These are phyloP conservation scores for Citrus reticulata DNA, from an alignment of 345 rosid species.

Conservation along the genomic window DNA sequence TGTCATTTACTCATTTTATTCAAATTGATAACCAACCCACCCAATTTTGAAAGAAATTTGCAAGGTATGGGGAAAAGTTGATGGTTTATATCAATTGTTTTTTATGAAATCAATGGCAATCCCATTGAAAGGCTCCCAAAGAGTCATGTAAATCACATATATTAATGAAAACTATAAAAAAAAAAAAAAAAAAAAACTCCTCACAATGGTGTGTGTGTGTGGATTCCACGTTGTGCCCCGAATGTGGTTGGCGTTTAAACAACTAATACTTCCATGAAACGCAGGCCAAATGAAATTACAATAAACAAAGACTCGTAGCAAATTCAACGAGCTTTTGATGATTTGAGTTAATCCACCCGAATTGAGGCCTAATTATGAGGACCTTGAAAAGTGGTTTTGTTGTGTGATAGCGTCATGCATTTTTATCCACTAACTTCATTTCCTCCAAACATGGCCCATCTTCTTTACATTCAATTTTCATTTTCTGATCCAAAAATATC, in stretches of 20 bases:
- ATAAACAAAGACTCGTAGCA: background rate
- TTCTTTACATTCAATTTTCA: slow-evolving; percentile 10
- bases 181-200: too few species aligned
- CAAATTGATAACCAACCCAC: too few species aligned
- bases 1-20: background rate
- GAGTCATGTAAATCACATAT: background rate
- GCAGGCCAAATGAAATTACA: background rate
- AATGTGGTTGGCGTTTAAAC: background rate
- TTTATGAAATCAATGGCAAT: too few species aligned
- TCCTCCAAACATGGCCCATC: slow-evolving; percentile 10
- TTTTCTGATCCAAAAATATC: too few species aligned
- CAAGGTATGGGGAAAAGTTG: too few species aligned
- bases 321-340: slow-evolving; percentile 8
- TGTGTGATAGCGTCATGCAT: slow-evolving; percentile 11
- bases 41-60: too few species aligned
- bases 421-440: slow-evolving; percentile 25
- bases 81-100: too few species aligned
- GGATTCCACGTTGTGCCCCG: too few species aligned
- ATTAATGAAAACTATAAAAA: too few species aligned
- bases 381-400: slow-evolving; percentile 11
- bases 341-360: background rate
- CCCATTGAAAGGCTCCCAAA: background rate
- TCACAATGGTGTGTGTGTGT: too few species aligned
- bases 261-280: too few species aligned
- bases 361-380: background rate